Percentiles rank a stretch among this genome's conserved stretches.
These are phyloP conservation scores for Pyrenula massariospora DNA, from an alignment of 495 filamentous ascomycete species.

Conservation along the genomic window DNA sequence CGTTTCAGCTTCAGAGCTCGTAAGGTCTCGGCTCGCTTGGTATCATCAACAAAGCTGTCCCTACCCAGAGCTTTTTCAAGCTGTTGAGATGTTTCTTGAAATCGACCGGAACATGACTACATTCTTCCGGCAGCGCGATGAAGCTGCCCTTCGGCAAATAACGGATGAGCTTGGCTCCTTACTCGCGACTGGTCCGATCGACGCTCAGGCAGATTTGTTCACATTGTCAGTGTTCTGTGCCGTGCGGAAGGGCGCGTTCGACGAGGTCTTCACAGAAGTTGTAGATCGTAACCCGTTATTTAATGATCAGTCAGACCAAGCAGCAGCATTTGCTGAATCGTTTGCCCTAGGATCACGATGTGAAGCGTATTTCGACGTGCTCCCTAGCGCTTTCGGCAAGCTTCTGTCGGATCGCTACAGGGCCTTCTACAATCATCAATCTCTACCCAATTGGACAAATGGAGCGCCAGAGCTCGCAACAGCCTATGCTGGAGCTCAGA, in stretches of 20 bases:
- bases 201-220: slow-evolving; percentile 38
- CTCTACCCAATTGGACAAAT: slow-evolving; percentile 40
- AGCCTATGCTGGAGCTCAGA: slow-evolving; percentile 40
- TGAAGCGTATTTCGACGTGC: slow-evolving; percentile 46
- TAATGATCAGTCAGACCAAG: slow-evolving; percentile 44
- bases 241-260: slow-evolving; percentile 40
- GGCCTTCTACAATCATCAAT: slow-evolving; percentile 32
- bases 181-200: slow-evolving; percentile 23
- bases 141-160: slow-evolving; percentile 28
- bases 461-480: slow-evolving; percentile 38
- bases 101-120: slow-evolving; percentile 25
- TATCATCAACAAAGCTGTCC: slow-evolving; percentile 31
- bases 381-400: slow-evolving; percentile 40
- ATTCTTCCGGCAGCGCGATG: slow-evolving; percentile 28
- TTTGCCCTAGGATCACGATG: slow-evolving; percentile 51
- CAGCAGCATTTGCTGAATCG: slow-evolving; percentile 47
- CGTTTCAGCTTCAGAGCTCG: slow-evolving; percentile 25
- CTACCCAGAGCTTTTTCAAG: slow-evolving; percentile 25
- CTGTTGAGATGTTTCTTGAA: slow-evolving; percentile 32
- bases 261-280: slow-evolving; percentile 49
- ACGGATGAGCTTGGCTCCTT: slow-evolving; percentile 23
- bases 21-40: slow-evolving; percentile 38
- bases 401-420: slow-evolving; percentile 42
- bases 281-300: slow-evolving; percentile 48
- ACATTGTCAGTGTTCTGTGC: slow-evolving; percentile 44